phyloP scores from a whole-genome alignment of 2,329 filamentous ascomycete species.

The Rhynchosporium graminicola region DNA sequence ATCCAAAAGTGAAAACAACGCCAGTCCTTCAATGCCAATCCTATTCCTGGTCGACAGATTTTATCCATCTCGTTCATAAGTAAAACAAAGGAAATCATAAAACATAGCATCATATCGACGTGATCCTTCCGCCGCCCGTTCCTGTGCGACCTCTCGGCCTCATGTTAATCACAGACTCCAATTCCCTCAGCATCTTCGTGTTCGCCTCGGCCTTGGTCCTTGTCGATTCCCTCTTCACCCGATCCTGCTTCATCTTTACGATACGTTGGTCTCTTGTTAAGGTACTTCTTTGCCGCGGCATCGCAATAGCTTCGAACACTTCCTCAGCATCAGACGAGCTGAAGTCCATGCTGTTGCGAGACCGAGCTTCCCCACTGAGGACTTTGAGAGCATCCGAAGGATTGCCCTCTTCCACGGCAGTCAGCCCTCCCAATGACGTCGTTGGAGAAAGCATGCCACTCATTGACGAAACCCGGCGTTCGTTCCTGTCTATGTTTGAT shows the following conservation, averaged over 20 bases:
- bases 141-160: conserved; percentile 44
- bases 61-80: not conserved
- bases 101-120: conserved; percentile 40
- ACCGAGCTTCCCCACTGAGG: conserved; percentile 69
- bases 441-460: conserved; percentile 57
- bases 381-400: conserved; percentile 73
- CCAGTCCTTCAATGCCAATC: conserved; percentile 4
- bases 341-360: conserved; percentile 52
- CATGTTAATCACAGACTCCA: conserved; percentile 82
- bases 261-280: conserved; percentile 87
- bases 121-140: conserved; percentile 36
- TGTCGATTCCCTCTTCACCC: conserved; percentile 69
- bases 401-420: conserved; percentile 59
- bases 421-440: conserved; percentile 67
- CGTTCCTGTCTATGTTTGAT: conserved; percentile 78
- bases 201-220: conserved; percentile 78
- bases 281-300: conserved; percentile 67
- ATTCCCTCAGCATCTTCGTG: conserved; percentile 86
- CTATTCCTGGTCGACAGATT: not conserved
- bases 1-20: conserved; percentile 2
- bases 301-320: conserved; percentile 87
- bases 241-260: conserved; percentile 82
- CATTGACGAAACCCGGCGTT: conserved; percentile 66
- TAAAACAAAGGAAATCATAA: conserved; percentile 33
- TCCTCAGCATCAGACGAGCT: conserved; percentile 67